A percentile compares a stretch with the other conserved stretches of the same genome.
phyloP scores from a whole-genome alignment of 2,329 filamentous ascomycete species.

The Fusarium austroafricanum region DNA sequence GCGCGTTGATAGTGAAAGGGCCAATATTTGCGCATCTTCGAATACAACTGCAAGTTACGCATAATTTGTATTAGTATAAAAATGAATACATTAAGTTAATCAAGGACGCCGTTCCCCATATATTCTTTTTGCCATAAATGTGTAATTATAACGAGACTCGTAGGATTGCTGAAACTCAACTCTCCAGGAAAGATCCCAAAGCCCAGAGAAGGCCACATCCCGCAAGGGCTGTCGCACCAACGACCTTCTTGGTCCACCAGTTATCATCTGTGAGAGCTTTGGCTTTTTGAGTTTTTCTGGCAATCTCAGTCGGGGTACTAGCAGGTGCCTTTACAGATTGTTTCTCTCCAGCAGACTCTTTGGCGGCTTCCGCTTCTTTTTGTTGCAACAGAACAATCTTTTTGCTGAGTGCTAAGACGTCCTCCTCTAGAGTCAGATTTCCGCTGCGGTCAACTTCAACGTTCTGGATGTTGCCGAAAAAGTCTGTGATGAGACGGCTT shows the following conservation, averaged over 20 bases:
- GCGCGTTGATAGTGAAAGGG: not conserved
- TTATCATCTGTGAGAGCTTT: constrained; percentile 73
- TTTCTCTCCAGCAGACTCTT: constrained; percentile 33
- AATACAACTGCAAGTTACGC: not conserved
- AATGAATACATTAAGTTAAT: not conserved
- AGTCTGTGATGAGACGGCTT: constrained; percentile 88
- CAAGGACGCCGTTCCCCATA: constrained; percentile 23
- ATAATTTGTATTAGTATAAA: constrained; percentile 10
- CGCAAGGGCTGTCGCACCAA: constrained; percentile 71
- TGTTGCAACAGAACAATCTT: constrained; percentile 68
- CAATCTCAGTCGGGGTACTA: constrained; percentile 45
- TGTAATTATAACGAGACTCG: constrained; percentile 1
- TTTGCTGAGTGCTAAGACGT: constrained; percentile 80
- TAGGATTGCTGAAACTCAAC: constrained; percentile 23
- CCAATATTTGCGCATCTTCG: not conserved
- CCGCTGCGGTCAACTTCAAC: constrained; percentile 83
- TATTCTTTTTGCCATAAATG: constrained; percentile 4
- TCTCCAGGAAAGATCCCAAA: constrained; percentile 64
- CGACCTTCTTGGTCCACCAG: constrained; percentile 74
- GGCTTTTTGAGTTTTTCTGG: constrained; percentile 52
- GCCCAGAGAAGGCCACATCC: constrained; percentile 71
- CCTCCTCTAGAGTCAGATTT: constrained; percentile 72
- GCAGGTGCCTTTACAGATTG: constrained; percentile 46
- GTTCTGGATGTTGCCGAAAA: constrained; percentile 98
- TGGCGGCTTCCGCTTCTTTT: constrained; percentile 60